These are phyloP conservation scores for Flaveria linearis DNA, from an alignment of 129 eudicot species.

Conservation along the genomic window DNA sequence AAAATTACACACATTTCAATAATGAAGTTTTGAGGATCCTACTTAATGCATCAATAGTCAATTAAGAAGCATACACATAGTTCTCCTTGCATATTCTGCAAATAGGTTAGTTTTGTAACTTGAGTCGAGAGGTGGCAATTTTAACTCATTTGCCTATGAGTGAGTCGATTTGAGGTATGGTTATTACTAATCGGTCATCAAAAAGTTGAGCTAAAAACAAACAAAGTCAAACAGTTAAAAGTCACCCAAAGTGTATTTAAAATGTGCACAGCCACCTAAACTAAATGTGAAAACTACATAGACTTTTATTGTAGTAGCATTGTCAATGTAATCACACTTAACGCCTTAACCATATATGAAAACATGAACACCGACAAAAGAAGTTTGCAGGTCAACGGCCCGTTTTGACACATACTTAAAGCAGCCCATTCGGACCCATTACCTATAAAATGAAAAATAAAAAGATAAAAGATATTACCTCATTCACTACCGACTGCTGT, in stretches of 20 bases:
- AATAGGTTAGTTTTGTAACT: neutral
- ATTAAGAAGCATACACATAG: neutral
- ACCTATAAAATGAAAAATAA: neutral
- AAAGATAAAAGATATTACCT: conserved; percentile 38
- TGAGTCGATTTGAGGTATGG: neutral
- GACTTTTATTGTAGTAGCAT: too few relatives aligned
- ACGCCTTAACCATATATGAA: neutral
- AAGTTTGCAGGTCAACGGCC: neutral
- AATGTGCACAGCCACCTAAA: too few relatives aligned
- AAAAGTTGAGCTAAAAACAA: too few relatives aligned
- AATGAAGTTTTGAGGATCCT: neutral
- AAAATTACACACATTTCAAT: too few relatives aligned
- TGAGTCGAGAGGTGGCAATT: neutral
- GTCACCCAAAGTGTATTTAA: too few relatives aligned
- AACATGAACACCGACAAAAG: neutral
- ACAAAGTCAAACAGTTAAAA: too few relatives aligned
- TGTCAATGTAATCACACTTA: neutral
- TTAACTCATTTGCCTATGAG: conserved; percentile 9
- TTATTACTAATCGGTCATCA: too few relatives aligned
- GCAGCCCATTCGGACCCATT: neutral
- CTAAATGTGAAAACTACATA: too few relatives aligned
- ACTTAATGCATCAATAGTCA: neutral
- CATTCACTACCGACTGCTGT: conserved; percentile 54
- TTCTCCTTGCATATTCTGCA: neutral
- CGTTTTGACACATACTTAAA: neutral